Percentiles rank a stretch among this genome's conserved stretches.
Evolutionary conservation across 2,329 filamentous ascomycete genomes (phyloP).

Genomic region (Aspergillus clavatus): DNA sequence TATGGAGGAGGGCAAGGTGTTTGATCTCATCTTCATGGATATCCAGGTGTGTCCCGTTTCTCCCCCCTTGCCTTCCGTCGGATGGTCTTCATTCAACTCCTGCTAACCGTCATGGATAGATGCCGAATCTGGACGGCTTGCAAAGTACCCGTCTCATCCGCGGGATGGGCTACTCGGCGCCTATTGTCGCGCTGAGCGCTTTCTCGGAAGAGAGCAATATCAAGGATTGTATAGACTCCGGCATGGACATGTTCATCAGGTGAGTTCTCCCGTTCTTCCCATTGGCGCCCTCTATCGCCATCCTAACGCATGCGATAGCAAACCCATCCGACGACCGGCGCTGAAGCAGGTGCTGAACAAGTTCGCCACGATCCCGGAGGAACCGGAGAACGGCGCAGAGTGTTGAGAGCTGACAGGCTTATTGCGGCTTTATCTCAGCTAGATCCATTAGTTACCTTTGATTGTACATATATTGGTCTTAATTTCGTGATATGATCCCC

Average conservation of each 20-base stretch:
- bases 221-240: slow-evolving; percentile 77
- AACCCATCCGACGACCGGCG: slow-evolving; percentile 73
- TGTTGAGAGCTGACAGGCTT: too few species aligned
- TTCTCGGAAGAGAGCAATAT: slow-evolving; percentile 89
- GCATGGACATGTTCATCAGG: slow-evolving; percentile 84
- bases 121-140: slow-evolving; percentile 88
- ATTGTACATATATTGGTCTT: too few species aligned
- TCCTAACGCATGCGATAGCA: slow-evolving; percentile 28
- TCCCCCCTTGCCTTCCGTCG: too few species aligned
- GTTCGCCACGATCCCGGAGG: slow-evolving; percentile 73
- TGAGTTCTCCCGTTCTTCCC: not conserved
- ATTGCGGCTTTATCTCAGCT: too few species aligned
- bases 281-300: not conserved
- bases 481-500: too few species aligned
- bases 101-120: slow-evolving; percentile 45
- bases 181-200: slow-evolving; percentile 85
- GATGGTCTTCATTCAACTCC: too few species aligned
- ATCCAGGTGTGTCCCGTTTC: slow-evolving; percentile 55
- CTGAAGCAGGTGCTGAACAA: slow-evolving; percentile 80
- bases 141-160: slow-evolving; percentile 82
- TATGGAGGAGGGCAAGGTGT: slow-evolving; percentile 67
- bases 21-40: slow-evolving; percentile 94
- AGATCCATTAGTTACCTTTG: not conserved
- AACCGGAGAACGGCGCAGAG: slow-evolving; percentile 39
- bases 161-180: slow-evolving; percentile 77